Percentiles rank a stretch among this genome's conserved stretches.
phyloP scores from a whole-genome alignment of 768 basidiomycete genomes.

The Pleurotus pulmonarius region DNA sequence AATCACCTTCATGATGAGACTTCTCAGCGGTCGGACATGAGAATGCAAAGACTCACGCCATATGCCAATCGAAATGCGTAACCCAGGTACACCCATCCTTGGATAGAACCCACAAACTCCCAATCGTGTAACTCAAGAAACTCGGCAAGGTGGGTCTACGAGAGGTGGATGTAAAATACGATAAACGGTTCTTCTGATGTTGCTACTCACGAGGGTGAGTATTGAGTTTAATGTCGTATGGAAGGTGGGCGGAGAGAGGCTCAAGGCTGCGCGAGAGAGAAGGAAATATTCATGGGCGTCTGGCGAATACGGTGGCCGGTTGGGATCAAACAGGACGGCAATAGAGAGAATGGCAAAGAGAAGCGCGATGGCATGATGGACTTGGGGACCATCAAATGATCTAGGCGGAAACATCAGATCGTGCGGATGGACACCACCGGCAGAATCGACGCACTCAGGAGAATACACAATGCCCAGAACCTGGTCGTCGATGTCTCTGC shows the following conservation, averaged over 20 bases:
- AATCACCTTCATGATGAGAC: too few relatives aligned
- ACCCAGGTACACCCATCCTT: slow-evolving; percentile 56
- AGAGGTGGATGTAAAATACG: not conserved
- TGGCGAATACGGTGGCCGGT: slow-evolving; percentile 40
- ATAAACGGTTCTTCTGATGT: not conserved
- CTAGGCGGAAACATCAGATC: slow-evolving; percentile 17
- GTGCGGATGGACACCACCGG: not conserved
- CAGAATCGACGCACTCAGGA: slow-evolving; percentile 32
- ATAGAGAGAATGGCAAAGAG: slow-evolving; percentile 67
- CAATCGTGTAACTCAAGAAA: slow-evolving; percentile 58
- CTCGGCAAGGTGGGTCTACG: slow-evolving; percentile 36
- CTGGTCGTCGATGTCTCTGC: slow-evolving; percentile 53
- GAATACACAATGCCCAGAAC: slow-evolving; percentile 53
- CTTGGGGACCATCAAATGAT: slow-evolving; percentile 31
- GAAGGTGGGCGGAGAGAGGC: slow-evolving; percentile 39
- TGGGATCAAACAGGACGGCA: slow-evolving; percentile 57
- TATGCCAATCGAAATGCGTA: slow-evolving; percentile 55
- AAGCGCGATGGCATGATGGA: slow-evolving; percentile 56
- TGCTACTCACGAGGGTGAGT: slow-evolving; percentile 47
- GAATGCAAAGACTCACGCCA: slow-evolving; percentile 40
- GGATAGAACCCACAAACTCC: slow-evolving; percentile 39
- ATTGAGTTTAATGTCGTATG: slow-evolving; percentile 55
- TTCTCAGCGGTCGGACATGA: too few relatives aligned
- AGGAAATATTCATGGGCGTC: slow-evolving; percentile 63
- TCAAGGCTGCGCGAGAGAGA: slow-evolving; percentile 50